These are phyloP conservation scores for Globisporangium solare DNA, from an alignment of 352 stramenopile genomes.

Conservation along the genomic window DNA sequence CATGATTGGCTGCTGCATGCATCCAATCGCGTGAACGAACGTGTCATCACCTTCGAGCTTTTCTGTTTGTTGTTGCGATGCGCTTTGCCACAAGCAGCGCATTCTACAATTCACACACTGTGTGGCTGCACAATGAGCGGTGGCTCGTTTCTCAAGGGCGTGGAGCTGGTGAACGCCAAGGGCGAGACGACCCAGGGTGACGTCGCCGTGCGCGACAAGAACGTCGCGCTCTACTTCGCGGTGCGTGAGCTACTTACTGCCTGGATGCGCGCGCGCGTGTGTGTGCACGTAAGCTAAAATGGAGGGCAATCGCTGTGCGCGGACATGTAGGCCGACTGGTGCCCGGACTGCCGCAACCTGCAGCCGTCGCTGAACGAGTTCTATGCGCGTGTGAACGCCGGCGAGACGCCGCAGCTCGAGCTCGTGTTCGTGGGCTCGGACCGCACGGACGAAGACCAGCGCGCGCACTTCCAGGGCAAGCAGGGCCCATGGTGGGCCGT, in stretches of 20 bases:
- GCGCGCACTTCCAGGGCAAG: slow-evolving; percentile 62
- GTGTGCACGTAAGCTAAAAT: neutral
- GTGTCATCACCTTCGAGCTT: too few species aligned
- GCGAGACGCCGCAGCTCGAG: slow-evolving; percentile 42
- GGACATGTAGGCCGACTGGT: slow-evolving; percentile 69
- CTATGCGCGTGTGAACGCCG: slow-evolving; percentile 46
- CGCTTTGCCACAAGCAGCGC: too few species aligned
- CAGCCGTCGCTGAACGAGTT: slow-evolving; percentile 74
- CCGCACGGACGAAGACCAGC: slow-evolving; percentile 45
- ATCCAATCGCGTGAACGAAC: too few species aligned
- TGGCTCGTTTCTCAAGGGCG: slow-evolving; percentile 37
- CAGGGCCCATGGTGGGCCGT: slow-evolving; percentile 72
- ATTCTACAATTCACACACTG: neutral
- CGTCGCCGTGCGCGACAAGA: slow-evolving; percentile 38
- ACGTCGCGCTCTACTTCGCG: slow-evolving; percentile 76
- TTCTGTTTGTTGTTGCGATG: too few species aligned
- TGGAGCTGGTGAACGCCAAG: slow-evolving; percentile 52
- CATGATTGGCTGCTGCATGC: too few species aligned
- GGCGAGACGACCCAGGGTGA: slow-evolving; percentile 43
- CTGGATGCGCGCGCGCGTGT: neutral
- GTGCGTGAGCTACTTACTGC: slow-evolving; percentile 16
- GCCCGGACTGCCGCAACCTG: slow-evolving; percentile 74
- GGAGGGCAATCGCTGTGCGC: neutral
- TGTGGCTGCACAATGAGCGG: slow-evolving; percentile 26
- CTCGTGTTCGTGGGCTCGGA: slow-evolving; percentile 82